phyloP scores from a whole-genome alignment of 208 protist species.

The Acanthamoeba healyi region DNA sequence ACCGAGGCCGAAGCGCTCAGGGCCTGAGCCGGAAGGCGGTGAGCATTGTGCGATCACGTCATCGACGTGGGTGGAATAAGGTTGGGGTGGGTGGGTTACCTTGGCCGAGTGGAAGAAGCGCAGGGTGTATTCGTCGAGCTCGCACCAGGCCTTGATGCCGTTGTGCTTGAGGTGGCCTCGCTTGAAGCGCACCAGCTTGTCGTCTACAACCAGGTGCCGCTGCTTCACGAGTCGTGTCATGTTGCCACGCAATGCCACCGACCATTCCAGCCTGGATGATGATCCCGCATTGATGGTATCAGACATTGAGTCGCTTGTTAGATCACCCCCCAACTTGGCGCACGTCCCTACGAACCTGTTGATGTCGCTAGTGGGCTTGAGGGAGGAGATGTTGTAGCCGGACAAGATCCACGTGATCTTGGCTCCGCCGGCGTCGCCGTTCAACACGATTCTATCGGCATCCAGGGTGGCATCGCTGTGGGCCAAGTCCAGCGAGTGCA shows the following conservation, averaged over 20 bases:
- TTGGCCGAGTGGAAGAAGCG: not conserved
- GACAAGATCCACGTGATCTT: not conserved
- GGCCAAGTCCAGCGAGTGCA: not conserved
- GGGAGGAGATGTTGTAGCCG: conserved; percentile 20
- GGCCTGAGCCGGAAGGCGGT: too few species aligned
- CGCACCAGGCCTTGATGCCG: not conserved
- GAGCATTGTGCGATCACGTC: too few species aligned
- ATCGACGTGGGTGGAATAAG: not conserved
- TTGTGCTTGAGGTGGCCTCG: not conserved
- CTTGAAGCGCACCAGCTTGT: not conserved
- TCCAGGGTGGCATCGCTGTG: not conserved
- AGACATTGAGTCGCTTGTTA: too few species aligned
- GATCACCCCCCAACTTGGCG: too few species aligned
- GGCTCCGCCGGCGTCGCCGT: not conserved
- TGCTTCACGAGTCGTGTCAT: not conserved
- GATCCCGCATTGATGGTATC: too few species aligned
- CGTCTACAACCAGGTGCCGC: not conserved
- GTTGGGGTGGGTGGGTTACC: not conserved
- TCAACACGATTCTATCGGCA: not conserved
- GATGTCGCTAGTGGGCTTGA: not conserved
- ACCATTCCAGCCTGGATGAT: conserved; percentile 16
- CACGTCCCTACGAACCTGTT: not conserved
- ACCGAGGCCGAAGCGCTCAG: not conserved
- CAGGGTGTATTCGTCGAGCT: conserved; percentile 10
- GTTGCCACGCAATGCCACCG: not conserved